Conservation (phyloP, 768 basidiomycete species). For the Pleurotus ostreatus region DNA sequence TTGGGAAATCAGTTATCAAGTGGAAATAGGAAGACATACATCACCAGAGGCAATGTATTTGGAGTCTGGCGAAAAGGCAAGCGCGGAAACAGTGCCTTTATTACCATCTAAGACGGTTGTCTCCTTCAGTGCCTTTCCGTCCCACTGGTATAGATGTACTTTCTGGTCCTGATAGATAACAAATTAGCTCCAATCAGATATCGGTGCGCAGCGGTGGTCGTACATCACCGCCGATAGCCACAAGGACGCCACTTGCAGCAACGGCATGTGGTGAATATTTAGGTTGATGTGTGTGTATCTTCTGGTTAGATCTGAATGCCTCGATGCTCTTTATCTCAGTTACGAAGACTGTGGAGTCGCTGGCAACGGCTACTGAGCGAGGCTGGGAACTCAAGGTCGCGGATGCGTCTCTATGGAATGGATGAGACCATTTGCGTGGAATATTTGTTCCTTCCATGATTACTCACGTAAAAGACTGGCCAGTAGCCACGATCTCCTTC, state of each 20-base stretch:
- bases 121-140: constrained; percentile 59
- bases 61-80: constrained; percentile 82
- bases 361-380: constrained; percentile 53
- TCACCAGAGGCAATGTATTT: constrained; percentile 78
- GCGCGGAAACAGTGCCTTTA: constrained; percentile 62
- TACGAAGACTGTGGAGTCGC: constrained; percentile 65
- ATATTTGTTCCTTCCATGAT: constrained; percentile 5
- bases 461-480: constrained; percentile 47
- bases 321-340: constrained; percentile 56
- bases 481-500: constrained; percentile 53
- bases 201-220: constrained; percentile 14
- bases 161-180: constrained; percentile 55
- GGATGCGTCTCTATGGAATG: constrained; percentile 41
- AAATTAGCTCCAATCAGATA: neutral
- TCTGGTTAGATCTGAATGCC: constrained; percentile 68
- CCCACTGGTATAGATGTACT: constrained; percentile 71
- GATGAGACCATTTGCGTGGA: neutral
- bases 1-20: constrained; percentile 4
- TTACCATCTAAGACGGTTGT: constrained; percentile 58
- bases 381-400: constrained; percentile 61
- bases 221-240: constrained; percentile 79
- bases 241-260: constrained; percentile 42
- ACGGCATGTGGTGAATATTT: constrained; percentile 53
- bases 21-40: constrained; percentile 43
- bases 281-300: constrained; percentile 51